Evolutionary conservation across 208 protist genomes (phyloP).

Genomic region (Leishmania braziliensis): DNA sequence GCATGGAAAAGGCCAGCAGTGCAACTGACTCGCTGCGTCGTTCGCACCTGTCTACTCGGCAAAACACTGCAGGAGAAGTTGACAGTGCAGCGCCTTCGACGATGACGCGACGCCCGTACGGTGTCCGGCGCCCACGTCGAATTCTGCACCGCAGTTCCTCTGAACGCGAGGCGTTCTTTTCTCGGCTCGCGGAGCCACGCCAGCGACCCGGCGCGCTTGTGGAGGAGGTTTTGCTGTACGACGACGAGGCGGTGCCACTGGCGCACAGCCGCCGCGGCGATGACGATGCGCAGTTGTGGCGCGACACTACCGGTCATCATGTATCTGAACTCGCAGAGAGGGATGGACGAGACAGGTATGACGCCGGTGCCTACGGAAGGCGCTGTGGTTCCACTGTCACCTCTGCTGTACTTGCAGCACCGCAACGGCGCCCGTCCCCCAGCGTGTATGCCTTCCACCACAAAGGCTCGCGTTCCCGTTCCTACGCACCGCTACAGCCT

Average conservation of each 20-base stretch:
- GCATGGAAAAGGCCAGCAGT: constrained; percentile 6
- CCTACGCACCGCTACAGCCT: background rate
- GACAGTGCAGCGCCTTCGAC: background rate
- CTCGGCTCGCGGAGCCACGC: constrained; percentile 44
- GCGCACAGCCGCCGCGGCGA: background rate
- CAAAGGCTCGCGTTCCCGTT: background rate
- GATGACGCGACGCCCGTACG: constrained; percentile 17
- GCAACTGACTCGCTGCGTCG: background rate
- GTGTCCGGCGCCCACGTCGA: constrained; percentile 22
- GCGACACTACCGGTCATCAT: background rate
- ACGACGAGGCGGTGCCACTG: background rate
- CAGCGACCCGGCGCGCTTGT: constrained; percentile 22
- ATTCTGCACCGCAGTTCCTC: constrained; percentile 19
- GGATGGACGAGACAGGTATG: background rate
- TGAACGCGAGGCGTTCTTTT: constrained; percentile 45
- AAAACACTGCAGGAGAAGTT: background rate
- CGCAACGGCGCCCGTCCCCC: background rate
- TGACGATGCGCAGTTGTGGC: background rate
- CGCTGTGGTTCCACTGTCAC: no score
- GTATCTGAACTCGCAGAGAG: background rate
- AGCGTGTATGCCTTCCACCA: background rate
- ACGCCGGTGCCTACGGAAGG: background rate
- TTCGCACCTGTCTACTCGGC: background rate
- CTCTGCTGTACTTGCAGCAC: background rate
- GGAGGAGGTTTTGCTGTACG: constrained; percentile 28